phyloP scores from a whole-genome alignment of 176 grass and related monocot species.

The Triticum monococcum region DNA sequence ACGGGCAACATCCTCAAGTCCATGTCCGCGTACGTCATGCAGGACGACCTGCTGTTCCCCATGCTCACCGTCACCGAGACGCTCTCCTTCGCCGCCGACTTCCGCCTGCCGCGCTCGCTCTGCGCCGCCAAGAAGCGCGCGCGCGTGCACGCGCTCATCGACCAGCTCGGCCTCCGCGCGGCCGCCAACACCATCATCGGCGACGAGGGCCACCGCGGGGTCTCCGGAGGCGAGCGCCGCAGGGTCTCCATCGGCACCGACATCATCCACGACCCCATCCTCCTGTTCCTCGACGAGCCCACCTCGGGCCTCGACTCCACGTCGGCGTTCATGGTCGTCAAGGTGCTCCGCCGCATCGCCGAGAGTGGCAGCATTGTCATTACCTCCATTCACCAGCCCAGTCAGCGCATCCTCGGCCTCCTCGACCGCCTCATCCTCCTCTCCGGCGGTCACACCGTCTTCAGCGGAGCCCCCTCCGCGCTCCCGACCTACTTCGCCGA shows the following conservation, averaged over 20 bases:
- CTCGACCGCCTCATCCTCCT: conserved; percentile 78
- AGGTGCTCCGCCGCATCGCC: conserved; percentile 83
- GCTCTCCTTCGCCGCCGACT: conserved; percentile 89
- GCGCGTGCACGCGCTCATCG: conserved; percentile 78
- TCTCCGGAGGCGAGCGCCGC: conserved; percentile 86
- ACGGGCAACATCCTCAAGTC: conserved; percentile 52
- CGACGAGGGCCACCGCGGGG: conserved; percentile 88
- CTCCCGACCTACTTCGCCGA: conserved; percentile 71
- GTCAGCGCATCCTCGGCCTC: conserved; percentile 73
- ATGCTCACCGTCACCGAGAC: conserved; percentile 97
- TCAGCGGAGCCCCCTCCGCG: conserved; percentile 46
- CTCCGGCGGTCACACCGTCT: conserved; percentile 66
- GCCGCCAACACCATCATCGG: conserved; percentile 90
- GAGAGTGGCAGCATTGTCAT: conserved; percentile 88
- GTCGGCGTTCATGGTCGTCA: conserved; percentile 87
- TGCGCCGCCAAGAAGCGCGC: conserved; percentile 68
- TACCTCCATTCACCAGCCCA: conserved; percentile 92
- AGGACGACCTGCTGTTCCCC: conserved; percentile 91
- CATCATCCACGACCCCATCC: conserved; percentile 90
- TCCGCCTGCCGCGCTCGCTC: conserved; percentile 77
- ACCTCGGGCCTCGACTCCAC: conserved; percentile 97
- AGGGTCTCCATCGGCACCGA: conserved; percentile 86
- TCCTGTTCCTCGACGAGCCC: conserved; percentile 95
- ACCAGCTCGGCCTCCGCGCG: conserved; percentile 72
- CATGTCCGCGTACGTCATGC: conserved; percentile 97